These are phyloP conservation scores for Beauveria rudraprayagi DNA, from an alignment of 2,329 filamentous ascomycete genomes.

Conservation along the genomic window DNA sequence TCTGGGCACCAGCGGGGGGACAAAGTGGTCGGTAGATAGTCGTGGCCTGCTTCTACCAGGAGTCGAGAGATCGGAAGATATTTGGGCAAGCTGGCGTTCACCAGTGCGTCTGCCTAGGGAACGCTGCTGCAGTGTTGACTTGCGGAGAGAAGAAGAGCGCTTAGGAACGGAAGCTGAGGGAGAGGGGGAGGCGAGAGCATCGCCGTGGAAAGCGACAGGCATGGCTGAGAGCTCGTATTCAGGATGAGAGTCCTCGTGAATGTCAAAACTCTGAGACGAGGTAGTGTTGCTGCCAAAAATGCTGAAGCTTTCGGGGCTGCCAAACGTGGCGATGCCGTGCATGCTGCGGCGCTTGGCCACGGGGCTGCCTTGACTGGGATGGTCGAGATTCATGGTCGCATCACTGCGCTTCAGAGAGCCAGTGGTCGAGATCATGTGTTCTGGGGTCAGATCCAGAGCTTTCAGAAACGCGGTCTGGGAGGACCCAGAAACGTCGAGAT, in stretches of 20 bases:
- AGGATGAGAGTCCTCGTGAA: slow-evolving; percentile 37
- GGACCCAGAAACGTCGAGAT: slow-evolving; percentile 48
- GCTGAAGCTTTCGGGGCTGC: slow-evolving; percentile 52
- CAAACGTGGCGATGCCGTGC: slow-evolving; percentile 61
- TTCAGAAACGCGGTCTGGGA: slow-evolving; percentile 43
- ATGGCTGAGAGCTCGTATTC: slow-evolving; percentile 46
- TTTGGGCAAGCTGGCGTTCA: slow-evolving; percentile 45
- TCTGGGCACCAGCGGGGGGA: slow-evolving; percentile 52
- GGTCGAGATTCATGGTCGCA: slow-evolving; percentile 79
- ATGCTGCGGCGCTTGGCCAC: slow-evolving; percentile 86
- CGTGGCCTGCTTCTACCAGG: slow-evolving; percentile 59
- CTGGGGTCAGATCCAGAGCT: slow-evolving; percentile 37
- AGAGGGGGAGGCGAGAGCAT: slow-evolving; percentile 36
- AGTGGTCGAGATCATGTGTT: slow-evolving; percentile 34
- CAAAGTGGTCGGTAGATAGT: slow-evolving; percentile 70
- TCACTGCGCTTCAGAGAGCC: slow-evolving; percentile 92
- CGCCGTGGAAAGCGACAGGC: slow-evolving; percentile 26
- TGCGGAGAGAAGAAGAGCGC: slow-evolving; percentile 69
- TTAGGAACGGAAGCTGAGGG: slow-evolving; percentile 51
- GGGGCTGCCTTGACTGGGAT: slow-evolving; percentile 69
- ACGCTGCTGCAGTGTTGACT: slow-evolving; percentile 81
- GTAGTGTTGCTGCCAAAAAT: slow-evolving; percentile 59
- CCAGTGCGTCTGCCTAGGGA: slow-evolving; percentile 54
- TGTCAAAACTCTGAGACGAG: slow-evolving; percentile 41
- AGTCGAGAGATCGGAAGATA: slow-evolving; percentile 46